These are phyloP conservation scores for Firmiana major DNA, from an alignment of 345 rosid genomes.

Conservation along the genomic window DNA sequence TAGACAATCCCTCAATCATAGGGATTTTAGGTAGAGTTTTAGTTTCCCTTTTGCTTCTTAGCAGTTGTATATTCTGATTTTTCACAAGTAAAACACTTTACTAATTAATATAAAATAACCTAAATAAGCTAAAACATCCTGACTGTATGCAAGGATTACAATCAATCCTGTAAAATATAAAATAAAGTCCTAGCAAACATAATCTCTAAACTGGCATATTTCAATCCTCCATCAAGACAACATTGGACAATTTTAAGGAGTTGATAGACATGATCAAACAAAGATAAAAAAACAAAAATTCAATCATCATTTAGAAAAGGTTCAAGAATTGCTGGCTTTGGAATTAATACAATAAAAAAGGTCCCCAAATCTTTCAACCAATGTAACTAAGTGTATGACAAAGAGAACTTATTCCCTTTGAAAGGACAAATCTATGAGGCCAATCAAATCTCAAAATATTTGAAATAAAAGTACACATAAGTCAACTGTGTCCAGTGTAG, in stretches of 20 bases:
- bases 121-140: not conserved
- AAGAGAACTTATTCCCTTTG: not conserved
- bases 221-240: not conserved
- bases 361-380: not conserved
- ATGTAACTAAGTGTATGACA: not conserved
- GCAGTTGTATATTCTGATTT: no score
- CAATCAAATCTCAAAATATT: not conserved
- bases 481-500: not conserved
- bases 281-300: not conserved
- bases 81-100: not conserved
- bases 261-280: not conserved
- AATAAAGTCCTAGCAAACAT: not conserved
- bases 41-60: no score
- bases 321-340: not conserved
- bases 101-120: not conserved
- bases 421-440: not conserved
- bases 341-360: not conserved
- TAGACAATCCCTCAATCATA: no score
- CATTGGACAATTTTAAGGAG: not conserved
- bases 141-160: not conserved
- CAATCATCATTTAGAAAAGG: not conserved
- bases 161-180: not conserved
- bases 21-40: no score
- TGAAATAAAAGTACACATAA: not conserved
- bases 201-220: not conserved